Evolutionary conservation across 441 rosid species (phyloP).

Genomic region (Capsella rubella): DNA sequence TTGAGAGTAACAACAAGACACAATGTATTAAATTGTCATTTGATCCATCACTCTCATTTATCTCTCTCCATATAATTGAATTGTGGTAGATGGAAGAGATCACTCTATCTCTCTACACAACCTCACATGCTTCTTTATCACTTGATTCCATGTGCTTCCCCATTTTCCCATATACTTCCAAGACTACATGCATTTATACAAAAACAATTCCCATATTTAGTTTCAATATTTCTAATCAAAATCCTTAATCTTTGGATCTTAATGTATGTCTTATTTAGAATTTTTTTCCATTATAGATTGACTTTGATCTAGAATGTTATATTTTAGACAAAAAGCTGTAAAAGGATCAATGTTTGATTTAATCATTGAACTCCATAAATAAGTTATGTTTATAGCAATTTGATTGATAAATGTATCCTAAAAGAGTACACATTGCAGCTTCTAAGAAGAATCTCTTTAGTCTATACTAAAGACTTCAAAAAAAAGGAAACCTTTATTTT

Average conservation of each 20-base stretch:
- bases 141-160: constrained; percentile 44
- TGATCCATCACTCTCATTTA: constrained; percentile 45
- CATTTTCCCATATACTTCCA: constrained; percentile 41
- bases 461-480: constrained; percentile 21
- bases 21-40: constrained; percentile 27
- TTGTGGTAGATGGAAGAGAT: constrained; percentile 43
- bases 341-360: not conserved
- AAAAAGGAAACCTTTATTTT: constrained; percentile 2
- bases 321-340: not conserved
- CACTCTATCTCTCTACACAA: constrained; percentile 47
- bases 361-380: not conserved
- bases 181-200: constrained; percentile 21
- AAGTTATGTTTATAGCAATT: constrained; percentile 11
- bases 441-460: constrained; percentile 45
- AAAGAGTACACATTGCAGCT: constrained; percentile 30
- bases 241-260: constrained; percentile 33
- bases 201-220: constrained; percentile 2
- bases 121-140: constrained; percentile 49
- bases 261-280: constrained; percentile 21
- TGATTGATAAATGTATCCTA: constrained; percentile 25
- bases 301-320: not conserved
- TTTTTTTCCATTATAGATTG: constrained; percentile 13
- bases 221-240: constrained; percentile 18
- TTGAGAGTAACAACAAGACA: constrained; percentile 34
- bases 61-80: constrained; percentile 43